Base-by-base conservation (phyloP, 2,329 filamentous ascomycete species). In the Penicillium sp. region DNA sequence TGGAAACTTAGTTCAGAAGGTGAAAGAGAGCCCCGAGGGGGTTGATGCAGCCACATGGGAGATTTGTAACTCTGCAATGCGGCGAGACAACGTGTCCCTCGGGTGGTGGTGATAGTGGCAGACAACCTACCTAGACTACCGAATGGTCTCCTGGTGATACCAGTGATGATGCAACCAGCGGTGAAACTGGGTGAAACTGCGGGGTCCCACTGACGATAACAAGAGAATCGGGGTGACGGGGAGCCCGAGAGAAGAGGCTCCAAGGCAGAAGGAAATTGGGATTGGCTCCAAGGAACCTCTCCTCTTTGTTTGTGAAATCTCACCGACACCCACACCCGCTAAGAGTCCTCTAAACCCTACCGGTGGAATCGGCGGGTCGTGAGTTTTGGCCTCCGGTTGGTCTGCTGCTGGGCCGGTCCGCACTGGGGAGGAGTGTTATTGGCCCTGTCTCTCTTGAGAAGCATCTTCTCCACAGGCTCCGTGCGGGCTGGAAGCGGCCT, bases 141-240 rank as follows among this genome's bases (percentile, higher is more conserved):
- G n/a, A n/a, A n/a, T n/a, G n/a, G n/a, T n/a, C n/a, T n/a, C n/a
- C n/a, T n/a, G n/a, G n/a, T n/a, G 37, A 40, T 18, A n/a, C 14
- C 18, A 14, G 24, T 41, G 39, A 60, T 54, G 36, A 54, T 39
- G 51, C 50, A 54, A 49, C 47, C 54, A 59, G 59, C 65, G 66
- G 66, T 66, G 62, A 62, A 68, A 62, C 51, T 55, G 60, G 66
- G 66, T 66, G 62, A 62, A 68, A 62, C 49, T 56, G 60, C 60
- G 63, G 61, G 61, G 64, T 60, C 52, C 36, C 36, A 51, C 27
- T 41, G 31, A 59, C 37, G 4, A 37, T 5, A 39, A 18, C 49
- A 39, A 19, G 49, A 9, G 33, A 16, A 35, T 16, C n/a, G 18
- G 11, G 19, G n/a, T n/a, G 27, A 18, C 36, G 36, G 27, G 35